A percentile compares a stretch with the other conserved stretches of the same genome.
Evolutionary conservation across 495 filamentous ascomycete genomes (phyloP).

Genomic region (Chaetomidium leptoderma): DNA sequence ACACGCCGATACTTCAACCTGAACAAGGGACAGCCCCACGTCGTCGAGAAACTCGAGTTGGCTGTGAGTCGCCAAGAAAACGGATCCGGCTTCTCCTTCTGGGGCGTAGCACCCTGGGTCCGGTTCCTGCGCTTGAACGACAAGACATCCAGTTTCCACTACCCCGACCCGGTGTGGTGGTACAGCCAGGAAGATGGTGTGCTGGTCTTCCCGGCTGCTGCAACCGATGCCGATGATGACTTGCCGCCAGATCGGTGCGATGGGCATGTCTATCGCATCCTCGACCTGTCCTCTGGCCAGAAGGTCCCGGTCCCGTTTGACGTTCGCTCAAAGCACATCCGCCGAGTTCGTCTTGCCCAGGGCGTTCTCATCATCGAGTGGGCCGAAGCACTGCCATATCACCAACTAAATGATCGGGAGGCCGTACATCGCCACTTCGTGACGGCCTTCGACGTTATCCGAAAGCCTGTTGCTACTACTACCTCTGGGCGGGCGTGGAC

Average conservation of each 20-base stretch:
- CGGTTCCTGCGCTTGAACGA: constrained; percentile 48
- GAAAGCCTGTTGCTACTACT: constrained; percentile 14
- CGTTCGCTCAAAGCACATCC: constrained; percentile 49
- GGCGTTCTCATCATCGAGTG: constrained; percentile 60
- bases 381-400: constrained; percentile 56
- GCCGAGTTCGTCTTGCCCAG: constrained; percentile 55
- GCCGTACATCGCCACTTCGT: constrained; percentile 61
- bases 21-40: constrained; percentile 44
- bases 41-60: constrained; percentile 45
- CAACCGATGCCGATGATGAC: constrained; percentile 22
- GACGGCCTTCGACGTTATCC: constrained; percentile 54
- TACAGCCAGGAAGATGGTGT: constrained; percentile 53
- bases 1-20: constrained; percentile 56
- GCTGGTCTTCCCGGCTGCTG: constrained; percentile 48
- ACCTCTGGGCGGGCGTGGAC: constrained; percentile 34
- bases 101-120: constrained; percentile 53
- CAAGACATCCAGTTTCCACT: constrained; percentile 43
- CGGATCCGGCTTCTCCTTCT: constrained; percentile 40
- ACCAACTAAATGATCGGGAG: constrained; percentile 55
- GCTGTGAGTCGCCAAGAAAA: constrained; percentile 22
- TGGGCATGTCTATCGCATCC: constrained; percentile 45
- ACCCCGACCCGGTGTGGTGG: constrained; percentile 55
- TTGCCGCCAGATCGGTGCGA: constrained; percentile 14
- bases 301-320: constrained; percentile 53
- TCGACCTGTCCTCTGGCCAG: constrained; percentile 50